Conservation (phyloP, 768 basidiomycete species). For the Russula sp. region DNA sequence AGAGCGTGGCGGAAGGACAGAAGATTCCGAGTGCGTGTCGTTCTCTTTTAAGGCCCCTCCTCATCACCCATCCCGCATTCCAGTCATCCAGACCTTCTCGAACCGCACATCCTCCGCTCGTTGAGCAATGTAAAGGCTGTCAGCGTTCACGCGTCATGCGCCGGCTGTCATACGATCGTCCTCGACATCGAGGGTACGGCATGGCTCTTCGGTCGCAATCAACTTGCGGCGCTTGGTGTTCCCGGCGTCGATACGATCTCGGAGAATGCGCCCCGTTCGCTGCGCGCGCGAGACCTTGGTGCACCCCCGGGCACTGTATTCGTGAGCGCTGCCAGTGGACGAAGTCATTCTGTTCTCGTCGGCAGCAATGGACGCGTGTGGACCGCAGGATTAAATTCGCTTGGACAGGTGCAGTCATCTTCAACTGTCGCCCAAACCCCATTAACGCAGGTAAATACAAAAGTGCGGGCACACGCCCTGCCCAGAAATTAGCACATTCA, state of each 20-base stretch:
- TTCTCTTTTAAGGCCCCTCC: not conserved
- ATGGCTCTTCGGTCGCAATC: constrained; percentile 89
- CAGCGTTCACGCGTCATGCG: constrained; percentile 74
- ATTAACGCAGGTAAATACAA: not conserved
- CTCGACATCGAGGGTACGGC: constrained; percentile 75
- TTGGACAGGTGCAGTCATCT: constrained; percentile 62
- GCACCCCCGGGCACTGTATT: constrained; percentile 52
- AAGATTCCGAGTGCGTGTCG: constrained; percentile 25
- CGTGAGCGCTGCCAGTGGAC: constrained; percentile 79
- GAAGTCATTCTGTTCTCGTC: constrained; percentile 79
- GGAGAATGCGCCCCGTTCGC: constrained; percentile 66
- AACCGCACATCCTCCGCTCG: constrained; percentile 87
- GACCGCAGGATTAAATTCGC: constrained; percentile 76
- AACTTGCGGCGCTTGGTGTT: constrained; percentile 63
- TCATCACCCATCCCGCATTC: not conserved
- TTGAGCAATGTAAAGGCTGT: constrained; percentile 72
- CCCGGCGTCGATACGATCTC: constrained; percentile 51
- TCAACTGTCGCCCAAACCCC: not conserved
- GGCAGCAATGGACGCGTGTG: constrained; percentile 79
- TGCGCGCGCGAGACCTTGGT: constrained; percentile 61
- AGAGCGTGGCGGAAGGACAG: constrained; percentile 29
- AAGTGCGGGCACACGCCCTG: constrained; percentile 35
- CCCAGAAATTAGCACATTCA: constrained; percentile 67
- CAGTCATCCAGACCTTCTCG: constrained; percentile 75
- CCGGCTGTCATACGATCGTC: constrained; percentile 71